Base-by-base conservation (phyloP, 2,329 filamentous ascomycete species). In the Pseudogymnoascus sp. region DNA sequence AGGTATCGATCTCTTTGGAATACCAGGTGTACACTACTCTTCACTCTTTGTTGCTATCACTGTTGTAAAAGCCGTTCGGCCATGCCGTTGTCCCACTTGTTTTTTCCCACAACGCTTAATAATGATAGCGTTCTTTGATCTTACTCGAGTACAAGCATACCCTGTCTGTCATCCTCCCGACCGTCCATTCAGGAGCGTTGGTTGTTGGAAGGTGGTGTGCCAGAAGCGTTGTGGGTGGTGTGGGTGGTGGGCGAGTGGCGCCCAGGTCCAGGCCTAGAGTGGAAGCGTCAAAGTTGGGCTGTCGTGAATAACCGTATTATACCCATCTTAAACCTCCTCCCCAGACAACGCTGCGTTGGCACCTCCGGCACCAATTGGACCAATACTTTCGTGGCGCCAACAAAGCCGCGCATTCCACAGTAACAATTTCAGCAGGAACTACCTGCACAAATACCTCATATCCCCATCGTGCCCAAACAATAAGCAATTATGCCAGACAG, bases 281-380 rank as follows among this genome's bases (percentile, higher is more conserved):
- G 47, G 25, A 54, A 54, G 47, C 47, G 47, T 54, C 47, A 54
- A 4, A 6, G 9, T 32, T 32, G 47, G 38, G 7, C 32, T 18
- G 28, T 18, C 22, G 25, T 54, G 47, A 18, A 30, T 50, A 54
- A 18, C 47, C 28, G 47, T 28, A 54, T 25, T 32, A 54, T 54
- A 54, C 41, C 47, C 47, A 54, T 54, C 47, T 9, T 11, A 54
- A 47, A 32, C 47, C 47, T 54, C 47, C n/a, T 18, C 28, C 28
- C 47, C 47, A 54, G 47, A 54, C 47, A 54, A 54, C 47, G 47
- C 47, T 54, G 47, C 47, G 47, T 54, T 54, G 47, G 47, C 47
- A 50, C 43, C 30, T 50, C 43, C 25, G n/a, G 43, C 25, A 50
- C 43, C 47, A 54, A 54, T 54, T 54, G 47, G 28, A 54, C 47